Evolutionary conservation across 1,284 basidiomycete genomes (phyloP).

Genomic region (Thecaphora frezii): DNA sequence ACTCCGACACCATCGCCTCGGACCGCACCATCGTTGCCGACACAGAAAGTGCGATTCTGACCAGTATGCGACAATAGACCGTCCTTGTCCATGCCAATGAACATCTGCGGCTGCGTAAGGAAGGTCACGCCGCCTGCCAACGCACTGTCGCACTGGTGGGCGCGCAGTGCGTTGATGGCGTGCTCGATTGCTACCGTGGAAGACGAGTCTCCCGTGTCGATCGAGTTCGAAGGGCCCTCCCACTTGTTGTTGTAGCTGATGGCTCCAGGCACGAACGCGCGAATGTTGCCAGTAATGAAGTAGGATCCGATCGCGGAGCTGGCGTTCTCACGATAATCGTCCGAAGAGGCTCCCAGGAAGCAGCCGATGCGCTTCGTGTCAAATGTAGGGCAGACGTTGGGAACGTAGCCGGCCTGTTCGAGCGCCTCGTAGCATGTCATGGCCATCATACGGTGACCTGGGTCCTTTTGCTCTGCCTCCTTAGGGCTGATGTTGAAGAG

Average conservation of each 20-base stretch:
- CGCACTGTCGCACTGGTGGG: constrained; percentile 36
- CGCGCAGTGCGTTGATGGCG: constrained; percentile 25
- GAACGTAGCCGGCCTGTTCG: constrained; percentile 28
- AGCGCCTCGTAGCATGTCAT: constrained; percentile 37
- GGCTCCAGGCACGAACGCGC: constrained; percentile 40
- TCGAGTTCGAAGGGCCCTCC: constrained; percentile 31
- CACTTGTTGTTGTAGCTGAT: constrained; percentile 28
- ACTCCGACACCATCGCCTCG: constrained; percentile 39
- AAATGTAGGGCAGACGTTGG: constrained; percentile 12
- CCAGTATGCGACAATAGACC: constrained; percentile 25
- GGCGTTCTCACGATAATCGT: constrained; percentile 45
- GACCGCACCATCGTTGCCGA: constrained; percentile 27
- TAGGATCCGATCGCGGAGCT: constrained; percentile 35
- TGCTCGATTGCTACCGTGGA: constrained; percentile 30
- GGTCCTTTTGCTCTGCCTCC: constrained; percentile 44
- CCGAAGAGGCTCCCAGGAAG: constrained; percentile 32
- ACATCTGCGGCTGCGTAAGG: constrained; percentile 37
- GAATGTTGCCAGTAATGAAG: constrained; percentile 43
- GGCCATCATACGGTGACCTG: constrained; percentile 34
- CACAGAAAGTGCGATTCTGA: constrained; percentile 24
- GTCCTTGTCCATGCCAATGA: constrained; percentile 39
- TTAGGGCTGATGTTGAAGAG: constrained; percentile 41
- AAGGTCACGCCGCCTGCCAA: constrained; percentile 32
- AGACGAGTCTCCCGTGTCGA: constrained; percentile 32
- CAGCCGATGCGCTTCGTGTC: constrained; percentile 29